phyloP scores from a whole-genome alignment of 305 asterid species.

The Salvia sclarea region DNA sequence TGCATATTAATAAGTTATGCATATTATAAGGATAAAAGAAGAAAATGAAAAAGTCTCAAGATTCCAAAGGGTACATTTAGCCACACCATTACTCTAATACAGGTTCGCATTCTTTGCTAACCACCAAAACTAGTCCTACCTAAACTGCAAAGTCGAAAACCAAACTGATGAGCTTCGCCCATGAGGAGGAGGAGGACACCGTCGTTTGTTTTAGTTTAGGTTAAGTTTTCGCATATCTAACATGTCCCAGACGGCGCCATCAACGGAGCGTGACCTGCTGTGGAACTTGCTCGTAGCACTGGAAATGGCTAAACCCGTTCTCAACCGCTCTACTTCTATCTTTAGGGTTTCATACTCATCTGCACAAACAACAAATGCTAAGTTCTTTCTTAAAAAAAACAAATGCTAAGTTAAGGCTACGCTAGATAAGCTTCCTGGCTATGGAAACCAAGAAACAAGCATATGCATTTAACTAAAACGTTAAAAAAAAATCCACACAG shows the following conservation, averaged over 20 bases:
- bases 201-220: constrained; percentile 36
- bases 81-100: constrained; percentile 15
- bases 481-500: not conserved
- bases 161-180: constrained; percentile 14
- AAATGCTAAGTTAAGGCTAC: not conserved
- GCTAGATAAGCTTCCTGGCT: not conserved
- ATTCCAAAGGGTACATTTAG: not conserved
- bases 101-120: constrained; percentile 14
- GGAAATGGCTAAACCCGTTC: constrained; percentile 32
- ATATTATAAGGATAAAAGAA: not conserved
- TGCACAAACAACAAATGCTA: constrained; percentile 29
- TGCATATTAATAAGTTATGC: not conserved
- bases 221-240: constrained; percentile 55
- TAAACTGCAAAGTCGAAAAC: not conserved
- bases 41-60: not conserved
- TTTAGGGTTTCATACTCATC: constrained; percentile 58
- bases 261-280: constrained; percentile 34
- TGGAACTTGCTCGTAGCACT: constrained; percentile 34
- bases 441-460: not conserved
- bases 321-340: constrained; percentile 55
- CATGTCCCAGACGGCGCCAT: constrained; percentile 46
- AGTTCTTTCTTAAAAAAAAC: too few species aligned
- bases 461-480: not conserved
- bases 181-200: not conserved
- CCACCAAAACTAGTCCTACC: constrained; percentile 11